Percentiles rank a stretch among this genome's conserved stretches.
Evolutionary conservation across 2,329 filamentous ascomycete species (phyloP).

Genomic region (Tolypocladium tundrense): DNA sequence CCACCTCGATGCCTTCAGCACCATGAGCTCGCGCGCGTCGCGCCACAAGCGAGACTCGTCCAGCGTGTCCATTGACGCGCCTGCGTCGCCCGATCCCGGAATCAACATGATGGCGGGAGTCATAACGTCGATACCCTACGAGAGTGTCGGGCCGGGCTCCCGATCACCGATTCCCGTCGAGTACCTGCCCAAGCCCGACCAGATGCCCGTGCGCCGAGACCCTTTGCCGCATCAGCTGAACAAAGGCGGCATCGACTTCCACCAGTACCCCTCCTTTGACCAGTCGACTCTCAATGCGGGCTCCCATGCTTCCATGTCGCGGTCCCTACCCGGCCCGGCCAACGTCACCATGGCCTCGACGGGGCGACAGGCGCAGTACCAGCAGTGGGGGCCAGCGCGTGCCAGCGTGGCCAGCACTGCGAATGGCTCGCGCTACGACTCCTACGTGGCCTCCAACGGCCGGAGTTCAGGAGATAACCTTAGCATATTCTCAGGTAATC

Average conservation of each 20-base stretch:
- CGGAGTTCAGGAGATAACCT: constrained; percentile 45
- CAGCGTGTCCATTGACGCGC: constrained; percentile 59
- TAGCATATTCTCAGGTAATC: constrained; percentile 47
- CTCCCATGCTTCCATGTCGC: constrained; percentile 30
- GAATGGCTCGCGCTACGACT: constrained; percentile 50
- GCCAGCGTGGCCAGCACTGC: constrained; percentile 44
- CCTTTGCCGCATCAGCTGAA: constrained; percentile 76
- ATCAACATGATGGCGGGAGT: constrained; percentile 70
- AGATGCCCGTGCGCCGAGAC: constrained; percentile 54
- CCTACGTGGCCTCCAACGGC: constrained; percentile 48
- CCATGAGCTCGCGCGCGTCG: constrained; percentile 58
- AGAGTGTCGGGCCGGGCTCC: constrained; percentile 53
- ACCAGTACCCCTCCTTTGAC: constrained; percentile 76
- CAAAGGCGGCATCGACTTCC: constrained; percentile 67
- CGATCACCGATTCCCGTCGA: constrained; percentile 64
- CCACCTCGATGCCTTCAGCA: constrained; percentile 47
- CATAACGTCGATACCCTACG: constrained; percentile 83
- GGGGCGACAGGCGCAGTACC: constrained; percentile 62
- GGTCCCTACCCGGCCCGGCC: constrained; percentile 8
- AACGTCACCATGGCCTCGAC: constrained; percentile 64
- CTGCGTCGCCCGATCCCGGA: constrained; percentile 52
- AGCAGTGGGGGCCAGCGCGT: constrained; percentile 58
- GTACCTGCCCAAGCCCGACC: constrained; percentile 58
- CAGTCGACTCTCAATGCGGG: constrained; percentile 28
- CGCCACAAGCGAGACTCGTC: constrained; percentile 68